These are phyloP conservation scores for Kandelia obovata DNA, from an alignment of 345 rosid species.

Conservation along the genomic window DNA sequence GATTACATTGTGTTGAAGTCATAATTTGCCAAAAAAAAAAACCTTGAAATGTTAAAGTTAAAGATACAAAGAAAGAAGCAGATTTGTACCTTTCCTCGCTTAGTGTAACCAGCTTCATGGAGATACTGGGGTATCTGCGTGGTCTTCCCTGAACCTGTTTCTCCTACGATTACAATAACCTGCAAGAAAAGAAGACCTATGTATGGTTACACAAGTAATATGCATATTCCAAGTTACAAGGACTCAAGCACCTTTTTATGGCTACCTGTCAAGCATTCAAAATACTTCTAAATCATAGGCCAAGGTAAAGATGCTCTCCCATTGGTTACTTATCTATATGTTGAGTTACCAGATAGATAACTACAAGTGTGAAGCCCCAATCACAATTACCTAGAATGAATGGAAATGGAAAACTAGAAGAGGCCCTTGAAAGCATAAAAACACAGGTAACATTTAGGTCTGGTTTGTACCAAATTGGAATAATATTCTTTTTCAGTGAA, in stretches of 20 bases:
- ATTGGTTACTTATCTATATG: too few relatives aligned
- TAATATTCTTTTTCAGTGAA: too few relatives aligned
- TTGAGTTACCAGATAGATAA: too few relatives aligned
- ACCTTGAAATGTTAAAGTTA: neutral
- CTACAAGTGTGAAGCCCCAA: too few relatives aligned
- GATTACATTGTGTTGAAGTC: too few relatives aligned
- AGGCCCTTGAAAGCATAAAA: too few relatives aligned
- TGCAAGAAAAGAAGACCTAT: conserved; percentile 17
- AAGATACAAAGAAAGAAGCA: neutral
- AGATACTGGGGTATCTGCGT: conserved; percentile 96
- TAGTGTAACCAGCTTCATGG: conserved; percentile 96
- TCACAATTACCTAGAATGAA: too few relatives aligned
- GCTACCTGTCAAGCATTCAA: neutral
- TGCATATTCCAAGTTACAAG: neutral
- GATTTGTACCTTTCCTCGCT: conserved; percentile 70
- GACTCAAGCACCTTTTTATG: neutral
- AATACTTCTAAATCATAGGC: too few relatives aligned
- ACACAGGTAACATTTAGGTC: too few relatives aligned
- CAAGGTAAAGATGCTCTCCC: too few relatives aligned
- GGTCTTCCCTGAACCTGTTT: conserved; percentile 98
- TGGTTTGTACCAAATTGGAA: too few relatives aligned
- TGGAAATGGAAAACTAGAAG: too few relatives aligned
- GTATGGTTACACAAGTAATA: neutral
- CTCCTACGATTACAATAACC: conserved; percentile 97
- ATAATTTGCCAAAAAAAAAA: neutral